Conservation (phyloP, 179 eudicot genomes). For the Beta corolliflora region DNA sequence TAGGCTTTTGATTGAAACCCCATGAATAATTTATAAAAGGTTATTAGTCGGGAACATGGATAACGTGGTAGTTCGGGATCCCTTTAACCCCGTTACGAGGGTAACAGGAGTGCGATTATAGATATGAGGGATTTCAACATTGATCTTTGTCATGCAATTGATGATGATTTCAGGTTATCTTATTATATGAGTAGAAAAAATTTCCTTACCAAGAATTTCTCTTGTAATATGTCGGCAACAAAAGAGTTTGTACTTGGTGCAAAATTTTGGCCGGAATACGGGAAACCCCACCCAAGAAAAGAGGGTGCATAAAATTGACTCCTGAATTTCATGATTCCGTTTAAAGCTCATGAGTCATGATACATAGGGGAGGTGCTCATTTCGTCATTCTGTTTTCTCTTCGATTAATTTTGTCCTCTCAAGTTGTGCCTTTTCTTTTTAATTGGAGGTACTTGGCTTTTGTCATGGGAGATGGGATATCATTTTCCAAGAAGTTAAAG, state of each 20-base stretch:
- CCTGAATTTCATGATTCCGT: constrained; percentile 4
- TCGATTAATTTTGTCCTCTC: background rate
- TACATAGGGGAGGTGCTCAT: background rate
- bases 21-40: too few species aligned
- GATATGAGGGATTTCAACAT: background rate
- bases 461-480: background rate
- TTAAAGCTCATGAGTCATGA: background rate
- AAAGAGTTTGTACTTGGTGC: background rate
- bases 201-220: background rate
- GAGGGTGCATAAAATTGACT: constrained; percentile 1
- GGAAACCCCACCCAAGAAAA: constrained; percentile 11
- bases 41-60: background rate
- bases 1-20: too few species aligned
- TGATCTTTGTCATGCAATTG: background rate
- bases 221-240: constrained; percentile 15
- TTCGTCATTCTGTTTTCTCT: background rate
- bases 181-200: background rate
- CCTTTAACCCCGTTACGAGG: background rate
- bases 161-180: background rate
- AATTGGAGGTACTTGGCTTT: background rate
- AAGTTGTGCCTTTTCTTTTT: background rate
- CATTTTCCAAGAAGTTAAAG: background rate
- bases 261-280: background rate
- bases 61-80: background rate
- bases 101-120: too few species aligned